Evolutionary conservation across 108 stramenopile species (phyloP).

Genomic region (Craspedostauros australis): DNA sequence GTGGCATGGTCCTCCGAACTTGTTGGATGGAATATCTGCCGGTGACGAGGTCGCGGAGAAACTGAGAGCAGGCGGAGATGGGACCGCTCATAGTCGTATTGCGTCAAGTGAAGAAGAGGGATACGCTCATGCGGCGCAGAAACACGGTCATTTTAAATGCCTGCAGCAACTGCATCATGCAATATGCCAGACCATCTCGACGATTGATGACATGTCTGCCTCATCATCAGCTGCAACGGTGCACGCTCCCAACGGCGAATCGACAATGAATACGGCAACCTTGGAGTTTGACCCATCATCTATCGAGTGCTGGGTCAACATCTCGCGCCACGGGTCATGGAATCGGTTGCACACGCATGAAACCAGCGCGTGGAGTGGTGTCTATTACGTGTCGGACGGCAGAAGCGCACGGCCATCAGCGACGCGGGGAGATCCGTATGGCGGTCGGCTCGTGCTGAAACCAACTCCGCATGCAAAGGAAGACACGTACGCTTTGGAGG

Average conservation of each 20-base stretch:
- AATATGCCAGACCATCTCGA: too few relatives aligned
- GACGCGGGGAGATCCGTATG: background rate
- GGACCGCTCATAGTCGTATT: too few relatives aligned
- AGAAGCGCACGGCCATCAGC: too few relatives aligned
- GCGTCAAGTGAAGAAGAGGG: too few relatives aligned
- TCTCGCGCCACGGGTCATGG: background rate
- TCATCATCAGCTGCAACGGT: too few relatives aligned
- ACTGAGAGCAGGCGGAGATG: too few relatives aligned
- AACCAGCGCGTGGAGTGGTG: conserved; percentile 5
- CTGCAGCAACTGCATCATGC: background rate
- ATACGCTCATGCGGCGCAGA: too few relatives aligned
- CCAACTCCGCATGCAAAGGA: conserved; percentile 6
- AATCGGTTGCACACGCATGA: conserved; percentile 12
- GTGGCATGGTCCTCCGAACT: background rate
- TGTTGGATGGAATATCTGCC: too few relatives aligned
- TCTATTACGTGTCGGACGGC: conserved; percentile 4
- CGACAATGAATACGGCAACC: too few relatives aligned
- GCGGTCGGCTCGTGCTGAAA: conserved; percentile 15
- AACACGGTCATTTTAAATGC: background rate
- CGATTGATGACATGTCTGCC: too few relatives aligned
- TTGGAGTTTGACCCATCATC: background rate
- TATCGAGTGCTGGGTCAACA: conserved; percentile 4
- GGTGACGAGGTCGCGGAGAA: too few relatives aligned
- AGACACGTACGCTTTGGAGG: background rate
- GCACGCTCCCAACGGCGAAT: too few relatives aligned